phyloP scores from a whole-genome alignment of 2,329 filamentous ascomycete species.

The Botryotinia calthae region DNA sequence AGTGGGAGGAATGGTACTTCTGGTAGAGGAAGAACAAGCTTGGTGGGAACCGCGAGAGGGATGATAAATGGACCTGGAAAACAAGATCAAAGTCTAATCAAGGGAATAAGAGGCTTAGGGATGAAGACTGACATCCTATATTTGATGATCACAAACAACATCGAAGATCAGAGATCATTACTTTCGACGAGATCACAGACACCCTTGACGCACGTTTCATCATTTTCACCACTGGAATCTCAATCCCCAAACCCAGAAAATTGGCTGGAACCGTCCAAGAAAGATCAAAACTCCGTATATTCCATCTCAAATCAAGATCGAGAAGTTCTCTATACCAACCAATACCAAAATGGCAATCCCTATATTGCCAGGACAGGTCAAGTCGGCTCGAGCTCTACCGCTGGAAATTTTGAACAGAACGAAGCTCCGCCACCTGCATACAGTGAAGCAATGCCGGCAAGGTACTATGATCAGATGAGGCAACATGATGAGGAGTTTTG shows the following conservation, averaged over 20 bases:
- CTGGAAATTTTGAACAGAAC: background rate
- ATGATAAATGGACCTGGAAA: slow-evolving; percentile 13
- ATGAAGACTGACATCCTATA: slow-evolving; percentile 19
- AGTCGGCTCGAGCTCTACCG: background rate
- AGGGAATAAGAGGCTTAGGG: background rate
- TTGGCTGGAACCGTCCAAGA: too few relatives aligned
- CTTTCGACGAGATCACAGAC: background rate
- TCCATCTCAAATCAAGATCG: background rate
- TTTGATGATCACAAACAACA: slow-evolving; percentile 18
- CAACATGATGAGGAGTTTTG: background rate
- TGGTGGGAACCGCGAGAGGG: background rate
- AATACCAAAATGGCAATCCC: background rate
- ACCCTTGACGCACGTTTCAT: background rate
- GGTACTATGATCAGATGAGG: slow-evolving; percentile 5
- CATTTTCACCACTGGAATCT: background rate
- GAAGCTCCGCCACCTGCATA: background rate
- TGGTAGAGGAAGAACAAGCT: background rate
- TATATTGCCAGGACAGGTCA: background rate
- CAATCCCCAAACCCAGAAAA: background rate
- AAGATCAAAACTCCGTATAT: background rate
- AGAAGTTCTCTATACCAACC: background rate
- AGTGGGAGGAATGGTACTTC: background rate
- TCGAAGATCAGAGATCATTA: background rate
- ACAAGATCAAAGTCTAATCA: slow-evolving; percentile 18
- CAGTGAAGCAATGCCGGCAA: slow-evolving; percentile 6